Percentiles rank a stretch among this genome's conserved stretches.
Conservation (phyloP, 495 filamentous ascomycete species). For the Daldinia caldariorum region DNA sequence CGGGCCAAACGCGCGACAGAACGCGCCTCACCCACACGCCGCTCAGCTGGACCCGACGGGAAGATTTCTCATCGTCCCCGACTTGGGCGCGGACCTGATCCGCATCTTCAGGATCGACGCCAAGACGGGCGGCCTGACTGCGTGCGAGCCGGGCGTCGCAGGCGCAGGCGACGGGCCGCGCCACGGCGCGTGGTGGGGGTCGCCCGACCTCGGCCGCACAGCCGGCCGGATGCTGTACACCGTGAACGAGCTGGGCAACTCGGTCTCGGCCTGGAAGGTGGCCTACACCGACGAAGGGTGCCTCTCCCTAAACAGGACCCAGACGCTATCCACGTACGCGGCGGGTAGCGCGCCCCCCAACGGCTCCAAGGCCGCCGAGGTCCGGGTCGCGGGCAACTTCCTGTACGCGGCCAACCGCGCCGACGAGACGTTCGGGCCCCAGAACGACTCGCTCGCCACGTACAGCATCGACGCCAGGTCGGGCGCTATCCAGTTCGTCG, state of each 20-base stretch:
- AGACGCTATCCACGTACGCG: conserved; percentile 53
- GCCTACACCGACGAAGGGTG: conserved; percentile 52
- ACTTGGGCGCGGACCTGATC: conserved; percentile 76
- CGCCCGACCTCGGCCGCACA: conserved; percentile 44
- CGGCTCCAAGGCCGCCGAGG: conserved; percentile 57
- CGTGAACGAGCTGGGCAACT: conserved; percentile 61
- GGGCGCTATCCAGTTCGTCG: conserved; percentile 51
- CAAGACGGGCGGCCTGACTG: conserved; percentile 50
- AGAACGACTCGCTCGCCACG: conserved; percentile 54
- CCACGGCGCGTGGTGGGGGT: conserved; percentile 58
- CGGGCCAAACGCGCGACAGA: conserved; percentile 68
- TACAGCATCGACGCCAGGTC: conserved; percentile 50
- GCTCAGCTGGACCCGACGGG: conserved; percentile 73
- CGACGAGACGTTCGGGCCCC: conserved; percentile 54
- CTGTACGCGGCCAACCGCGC: conserved; percentile 57
- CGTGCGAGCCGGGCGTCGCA: conserved; percentile 50
- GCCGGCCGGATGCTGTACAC: conserved; percentile 52
- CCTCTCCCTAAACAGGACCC: conserved; percentile 47
- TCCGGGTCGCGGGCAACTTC: conserved; percentile 54
- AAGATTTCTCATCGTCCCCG: conserved; percentile 71
- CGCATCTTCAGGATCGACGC: conserved; percentile 68
- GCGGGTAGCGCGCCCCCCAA: conserved; percentile 47
- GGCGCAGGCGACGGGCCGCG: conserved; percentile 56
- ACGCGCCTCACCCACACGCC: conserved; percentile 75
- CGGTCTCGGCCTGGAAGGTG: conserved; percentile 56